Evolutionary conservation across 1,284 basidiomycete genomes (phyloP), one percentile per base, ranked within the genome.

Genomic region (Ustanciosporium gigantosporum): DNA sequence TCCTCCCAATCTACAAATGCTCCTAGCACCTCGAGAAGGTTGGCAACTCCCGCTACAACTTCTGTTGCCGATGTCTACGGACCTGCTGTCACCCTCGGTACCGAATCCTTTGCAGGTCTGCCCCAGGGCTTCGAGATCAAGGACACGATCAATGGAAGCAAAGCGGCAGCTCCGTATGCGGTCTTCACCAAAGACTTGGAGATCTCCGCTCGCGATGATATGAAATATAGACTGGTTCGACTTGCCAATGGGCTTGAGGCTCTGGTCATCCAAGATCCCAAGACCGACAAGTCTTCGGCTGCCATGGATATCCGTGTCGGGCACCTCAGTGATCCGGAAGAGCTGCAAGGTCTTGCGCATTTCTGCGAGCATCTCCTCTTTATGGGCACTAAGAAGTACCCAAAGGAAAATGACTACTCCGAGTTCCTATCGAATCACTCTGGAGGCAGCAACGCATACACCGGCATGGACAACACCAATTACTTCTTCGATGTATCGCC

Each of bases 351-450:
- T 32, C 82, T 91, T 35, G 90, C 91, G 45, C 90, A 92, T 79
- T 91, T 91, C 73, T 91, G 93, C 80, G 94, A 99, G 79, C 94
- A 99, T 79, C 79, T 98, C 45, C 81, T 96, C 64, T 98, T 98
- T 80, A 89, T 98, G 89, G 90, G 90, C 66, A 73, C 75, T 13
- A 67, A 76, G 29, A 79, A 77, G 62, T 77, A 74, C 35, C 51
- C 55, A 8, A 50, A 58, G 32, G 75, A 78, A 46, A 78, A 77
- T 47, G 77, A 76, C 37, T 77, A 74, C 61, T 68, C 65, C 20
- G 70, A 90, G 83, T 98, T 86, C 79, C 84, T 99, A 16, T 84
- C 90, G 35, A 88, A 90, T 76, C 89, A 98, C 79, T 91, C 90
- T 36, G 95, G 95, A 17, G 80, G 81, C 53, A 93, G 91, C 3